phyloP scores from a whole-genome alignment of 1,284 basidiomycete genomes.

The Wolfiporia cocos region DNA sequence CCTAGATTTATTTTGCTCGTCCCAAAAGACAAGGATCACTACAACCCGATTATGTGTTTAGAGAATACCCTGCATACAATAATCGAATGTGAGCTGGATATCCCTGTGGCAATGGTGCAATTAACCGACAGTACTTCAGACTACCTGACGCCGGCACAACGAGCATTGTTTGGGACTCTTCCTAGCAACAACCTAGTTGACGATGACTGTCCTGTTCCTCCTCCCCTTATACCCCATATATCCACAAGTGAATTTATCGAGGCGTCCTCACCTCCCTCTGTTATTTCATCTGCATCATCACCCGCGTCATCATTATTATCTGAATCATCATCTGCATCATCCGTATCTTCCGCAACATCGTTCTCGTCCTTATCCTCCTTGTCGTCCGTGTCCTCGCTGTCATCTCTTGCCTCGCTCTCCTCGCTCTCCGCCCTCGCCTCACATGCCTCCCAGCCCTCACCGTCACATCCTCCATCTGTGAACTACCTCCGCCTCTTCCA shows the following conservation, averaged over 20 bases:
- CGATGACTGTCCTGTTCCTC: conserved; percentile 10
- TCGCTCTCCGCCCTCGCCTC: conserved; percentile 30
- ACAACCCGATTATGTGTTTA: conserved; percentile 71
- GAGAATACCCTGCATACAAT: conserved; percentile 63
- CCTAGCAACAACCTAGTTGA: conserved; percentile 44
- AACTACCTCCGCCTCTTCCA: conserved; percentile 54
- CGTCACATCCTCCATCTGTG: conserved; percentile 22
- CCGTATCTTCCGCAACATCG: conserved; percentile 17
- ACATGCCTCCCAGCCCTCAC: conserved; percentile 23
- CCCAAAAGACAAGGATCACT: conserved; percentile 76
- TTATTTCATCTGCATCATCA: conserved; percentile 15
- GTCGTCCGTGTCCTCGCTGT: conserved; percentile 15
- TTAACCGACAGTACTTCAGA: conserved; percentile 31
- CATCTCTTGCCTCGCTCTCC: conserved; percentile 19
- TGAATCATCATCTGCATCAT: conserved; percentile 8
- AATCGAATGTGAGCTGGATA: conserved; percentile 59
- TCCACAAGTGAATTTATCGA: conserved; percentile 8
- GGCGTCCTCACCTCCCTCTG: conserved; percentile 23
- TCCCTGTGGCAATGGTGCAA: too few species aligned
- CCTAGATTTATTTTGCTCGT: conserved; percentile 62
- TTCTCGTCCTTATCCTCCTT: conserved; percentile 19
- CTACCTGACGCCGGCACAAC: conserved; percentile 62
- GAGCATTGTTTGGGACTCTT: conserved; percentile 56
- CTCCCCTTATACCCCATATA: neutral
- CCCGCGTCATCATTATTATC: conserved; percentile 14